Percentiles rank a stretch among this genome's conserved stretches.
These are phyloP conservation scores for Colletotrichum sp. DNA, from an alignment of 2,329 filamentous ascomycete genomes.

Conservation along the genomic window DNA sequence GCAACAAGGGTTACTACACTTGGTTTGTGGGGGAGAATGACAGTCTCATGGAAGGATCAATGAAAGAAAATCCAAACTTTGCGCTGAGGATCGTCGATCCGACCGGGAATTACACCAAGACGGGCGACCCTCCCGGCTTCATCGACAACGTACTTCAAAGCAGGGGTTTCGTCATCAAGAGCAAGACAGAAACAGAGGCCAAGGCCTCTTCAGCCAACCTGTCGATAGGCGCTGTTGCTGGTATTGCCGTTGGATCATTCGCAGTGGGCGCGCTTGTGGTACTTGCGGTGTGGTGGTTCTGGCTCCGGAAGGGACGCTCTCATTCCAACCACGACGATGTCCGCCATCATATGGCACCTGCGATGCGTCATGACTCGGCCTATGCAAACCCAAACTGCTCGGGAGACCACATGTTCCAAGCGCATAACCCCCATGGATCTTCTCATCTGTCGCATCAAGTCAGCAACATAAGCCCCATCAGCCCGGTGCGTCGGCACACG, in stretches of 20 bases:
- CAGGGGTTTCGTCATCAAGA: background rate
- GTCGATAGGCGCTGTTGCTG: background rate
- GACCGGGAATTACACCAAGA: conserved; percentile 2
- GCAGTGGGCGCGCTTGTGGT: background rate
- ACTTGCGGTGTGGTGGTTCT: conserved; percentile 2
- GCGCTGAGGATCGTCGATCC: background rate
- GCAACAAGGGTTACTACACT: conserved; percentile 4
- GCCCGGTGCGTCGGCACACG: background rate
- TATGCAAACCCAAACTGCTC: conserved; percentile 1
- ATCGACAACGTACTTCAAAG: conserved; percentile 9
- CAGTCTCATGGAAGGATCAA: background rate
- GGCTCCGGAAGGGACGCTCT: background rate
- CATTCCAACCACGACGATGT: background rate
- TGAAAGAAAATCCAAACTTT: conserved; percentile 2
- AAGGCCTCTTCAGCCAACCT: background rate
- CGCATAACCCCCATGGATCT: background rate
- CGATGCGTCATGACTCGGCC: background rate
- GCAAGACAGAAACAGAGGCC: background rate
- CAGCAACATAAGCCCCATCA: conserved; percentile 6
- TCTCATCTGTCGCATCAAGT: background rate
- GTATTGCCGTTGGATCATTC: conserved; percentile 1
- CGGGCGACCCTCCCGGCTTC: background rate
- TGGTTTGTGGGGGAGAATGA: conserved; percentile 6
- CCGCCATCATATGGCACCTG: background rate
- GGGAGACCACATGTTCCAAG: conserved; percentile 4